These are phyloP conservation scores for Tulasnella sp. DNA, from an alignment of 768 basidiomycete genomes.

Conservation along the genomic window DNA sequence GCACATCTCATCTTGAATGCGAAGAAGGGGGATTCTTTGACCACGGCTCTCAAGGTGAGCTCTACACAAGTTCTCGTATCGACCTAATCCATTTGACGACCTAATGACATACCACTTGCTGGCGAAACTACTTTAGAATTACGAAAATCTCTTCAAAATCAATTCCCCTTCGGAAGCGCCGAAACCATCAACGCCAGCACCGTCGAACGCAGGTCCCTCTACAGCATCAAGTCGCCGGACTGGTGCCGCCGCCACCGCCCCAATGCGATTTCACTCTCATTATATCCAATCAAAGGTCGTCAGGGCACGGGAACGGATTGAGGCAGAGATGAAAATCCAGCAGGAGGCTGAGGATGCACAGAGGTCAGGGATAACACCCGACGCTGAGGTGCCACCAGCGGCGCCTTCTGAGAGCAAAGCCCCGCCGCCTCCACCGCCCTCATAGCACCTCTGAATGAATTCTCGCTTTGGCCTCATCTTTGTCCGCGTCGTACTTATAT, in stretches of 20 bases:
- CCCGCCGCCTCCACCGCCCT: too few species aligned
- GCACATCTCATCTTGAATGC: constrained; percentile 85
- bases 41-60: constrained; percentile 61
- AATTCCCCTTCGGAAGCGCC: constrained; percentile 59
- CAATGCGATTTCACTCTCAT: constrained; percentile 48
- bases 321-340: constrained; percentile 54
- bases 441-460: too few species aligned
- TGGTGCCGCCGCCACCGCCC: constrained; percentile 24
- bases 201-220: constrained; percentile 20
- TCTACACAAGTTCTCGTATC: background rate
- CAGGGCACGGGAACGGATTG: constrained; percentile 86
- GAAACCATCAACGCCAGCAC: constrained; percentile 11
- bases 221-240: constrained; percentile 31
- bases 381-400: background rate
- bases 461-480: too few species aligned
- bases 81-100: background rate
- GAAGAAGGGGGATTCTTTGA: constrained; percentile 59
- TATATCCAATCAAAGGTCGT: constrained; percentile 97
- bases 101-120: background rate
- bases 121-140: constrained; percentile 56
- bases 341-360: constrained; percentile 15
- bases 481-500: too few species aligned
- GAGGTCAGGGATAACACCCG: background rate
- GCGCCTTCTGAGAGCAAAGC: too few species aligned
- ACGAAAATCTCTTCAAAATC: constrained; percentile 84